Percentiles rank a stretch among this genome's conserved stretches.
phyloP scores from a whole-genome alignment of 1,284 basidiomycete genomes.

The Sporisorium sorghi region DNA sequence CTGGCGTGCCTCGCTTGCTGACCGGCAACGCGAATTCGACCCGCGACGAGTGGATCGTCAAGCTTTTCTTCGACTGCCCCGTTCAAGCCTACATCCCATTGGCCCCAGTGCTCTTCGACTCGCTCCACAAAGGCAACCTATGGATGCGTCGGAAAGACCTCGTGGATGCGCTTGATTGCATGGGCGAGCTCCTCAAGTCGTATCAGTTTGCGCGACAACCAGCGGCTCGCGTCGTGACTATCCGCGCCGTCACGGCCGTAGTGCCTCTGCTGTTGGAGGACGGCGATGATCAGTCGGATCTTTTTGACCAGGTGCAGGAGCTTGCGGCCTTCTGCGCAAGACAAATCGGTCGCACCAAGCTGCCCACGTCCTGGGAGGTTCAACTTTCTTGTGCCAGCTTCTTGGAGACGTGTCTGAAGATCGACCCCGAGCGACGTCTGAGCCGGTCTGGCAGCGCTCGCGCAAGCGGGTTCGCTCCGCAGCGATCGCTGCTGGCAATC shows the following conservation, averaged over 20 bases:
- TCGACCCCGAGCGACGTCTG: slow-evolving; percentile 17
- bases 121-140: slow-evolving; percentile 11
- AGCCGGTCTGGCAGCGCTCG: slow-evolving; percentile 18
- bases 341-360: slow-evolving; percentile 30
- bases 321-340: slow-evolving; percentile 40
- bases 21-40: slow-evolving; percentile 10
- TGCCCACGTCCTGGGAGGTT: slow-evolving; percentile 39
- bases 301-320: slow-evolving; percentile 40
- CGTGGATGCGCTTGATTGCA: slow-evolving; percentile 36
- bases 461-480: slow-evolving; percentile 9
- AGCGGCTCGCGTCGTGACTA: slow-evolving; percentile 22
- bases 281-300: slow-evolving; percentile 26
- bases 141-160: slow-evolving; percentile 42
- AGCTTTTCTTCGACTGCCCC: slow-evolving; percentile 30
- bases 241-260: slow-evolving; percentile 16
- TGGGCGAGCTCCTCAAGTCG: slow-evolving; percentile 39
- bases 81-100: slow-evolving; percentile 12
- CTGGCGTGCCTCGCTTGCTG: slow-evolving; percentile 24
- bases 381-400: slow-evolving; percentile 73
- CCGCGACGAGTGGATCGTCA: slow-evolving; percentile 26
- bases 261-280: slow-evolving; percentile 26
- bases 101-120: slow-evolving; percentile 29
- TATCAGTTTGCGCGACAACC: slow-evolving; percentile 28
- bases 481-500: slow-evolving; percentile 22
- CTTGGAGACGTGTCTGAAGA: slow-evolving; percentile 72